Base-by-base conservation (phyloP, 2,329 filamentous ascomycete genomes). In the Elsinoe necatrix region DNA sequence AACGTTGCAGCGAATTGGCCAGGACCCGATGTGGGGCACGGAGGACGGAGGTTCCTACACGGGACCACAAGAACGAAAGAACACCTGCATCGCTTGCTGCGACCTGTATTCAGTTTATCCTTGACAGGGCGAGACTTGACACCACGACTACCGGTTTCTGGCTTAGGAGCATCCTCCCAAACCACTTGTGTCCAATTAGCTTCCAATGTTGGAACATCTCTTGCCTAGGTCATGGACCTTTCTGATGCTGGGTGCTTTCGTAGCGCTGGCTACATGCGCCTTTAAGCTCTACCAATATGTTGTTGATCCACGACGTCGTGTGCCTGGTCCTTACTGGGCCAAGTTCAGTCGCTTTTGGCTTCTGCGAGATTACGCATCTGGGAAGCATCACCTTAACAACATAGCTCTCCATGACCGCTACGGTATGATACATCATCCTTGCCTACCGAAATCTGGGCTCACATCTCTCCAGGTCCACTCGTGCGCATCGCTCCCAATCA, bases 401-500 rank as follows among this genome's bases (percentile, higher is more conserved):
- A 43, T 43, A 20, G 16, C 41, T 12, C 21, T 43, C 4, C 41
- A 43, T 21, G 41, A 43, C 21, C 41, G 41, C 16, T 43, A 21
- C 18, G 41, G 41, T 43, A 43, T 18, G 18, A 6, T 18, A 21
- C 7, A 8, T 43, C 16, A 12, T 6, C 9, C 4, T 18, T 6
- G 21, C 4, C 8, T 21, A 43, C 18, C 16, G 21, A 29, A n/a
- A 25, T 12, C 21, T n/a, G 6, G 8, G 4, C 16, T 43, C 7
- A 20, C 6, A 3, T 4, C 16, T 11, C 21, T 21, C n/a, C 43
- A 52, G 48, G 48, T 35, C 29, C 48, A 3, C 3, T 52, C 21
- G 48, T 52, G 3, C 27, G 48, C 9, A 52, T 52, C n/a, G 48
- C 25, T 11, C 48, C 48, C 11, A 52, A 52, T 8, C 29, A 52